Conservation (phyloP, 495 filamentous ascomycete species). For the Penicillium fimorum region DNA sequence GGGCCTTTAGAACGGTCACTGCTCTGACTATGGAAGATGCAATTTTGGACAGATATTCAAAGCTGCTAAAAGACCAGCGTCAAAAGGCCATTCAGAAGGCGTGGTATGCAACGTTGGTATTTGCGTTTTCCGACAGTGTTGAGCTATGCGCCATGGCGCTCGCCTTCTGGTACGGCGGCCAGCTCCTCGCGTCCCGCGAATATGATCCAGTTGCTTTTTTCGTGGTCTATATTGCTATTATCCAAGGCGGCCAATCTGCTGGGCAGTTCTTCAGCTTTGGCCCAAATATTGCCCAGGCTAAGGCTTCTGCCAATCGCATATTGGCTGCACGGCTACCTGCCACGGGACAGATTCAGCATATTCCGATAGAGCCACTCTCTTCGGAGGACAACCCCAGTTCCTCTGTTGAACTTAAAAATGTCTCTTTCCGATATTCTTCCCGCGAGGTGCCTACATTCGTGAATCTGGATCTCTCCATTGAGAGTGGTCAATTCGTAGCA, state of each 20-base stretch:
- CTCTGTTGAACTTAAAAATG: conserved; percentile 42
- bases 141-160: conserved; percentile 55
- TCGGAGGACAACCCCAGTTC: background rate
- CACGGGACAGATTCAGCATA: background rate
- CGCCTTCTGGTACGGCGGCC: conserved; percentile 60
- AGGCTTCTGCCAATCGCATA: conserved; percentile 55
- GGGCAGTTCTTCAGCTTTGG: conserved; percentile 53
- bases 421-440: conserved; percentile 60
- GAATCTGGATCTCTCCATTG: conserved; percentile 44
- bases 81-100: conserved; percentile 51
- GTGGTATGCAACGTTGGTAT: conserved; percentile 40
- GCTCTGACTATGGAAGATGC: conserved; percentile 52
- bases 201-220: conserved; percentile 55
- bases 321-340: background rate
- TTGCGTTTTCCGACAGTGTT: conserved; percentile 40
- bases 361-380: too few relatives aligned
- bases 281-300: conserved; percentile 55
- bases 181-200: conserved; percentile 51
- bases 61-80: conserved; percentile 51
- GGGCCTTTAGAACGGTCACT: conserved; percentile 57
- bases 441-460: conserved; percentile 52
- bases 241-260: conserved; percentile 55
- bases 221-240: conserved; percentile 57
- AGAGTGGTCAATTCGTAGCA: conserved; percentile 64
- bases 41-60: conserved; percentile 46